These are phyloP conservation scores for Aspergillus niger DNA, from an alignment of 2,329 filamentous ascomycete genomes.

Conservation along the genomic window DNA sequence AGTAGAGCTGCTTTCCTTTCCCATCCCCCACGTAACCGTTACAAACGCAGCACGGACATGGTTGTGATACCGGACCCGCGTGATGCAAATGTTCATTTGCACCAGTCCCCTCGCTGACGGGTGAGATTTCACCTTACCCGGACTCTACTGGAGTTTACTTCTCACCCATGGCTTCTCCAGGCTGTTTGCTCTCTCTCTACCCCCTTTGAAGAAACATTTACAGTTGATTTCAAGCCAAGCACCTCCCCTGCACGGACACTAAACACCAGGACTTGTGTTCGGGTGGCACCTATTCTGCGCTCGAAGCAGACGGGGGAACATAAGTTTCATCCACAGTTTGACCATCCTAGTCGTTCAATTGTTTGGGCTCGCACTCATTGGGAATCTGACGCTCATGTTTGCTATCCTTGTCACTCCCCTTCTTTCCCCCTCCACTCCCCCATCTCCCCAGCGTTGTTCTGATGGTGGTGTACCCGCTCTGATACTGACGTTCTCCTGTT, in stretches of 20 bases:
- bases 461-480: conserved; percentile 14
- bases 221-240: conserved; percentile 30
- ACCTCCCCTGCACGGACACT: conserved; percentile 31
- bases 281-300: conserved; percentile 35
- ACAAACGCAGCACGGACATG: conserved; percentile 43
- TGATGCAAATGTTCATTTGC: conserved; percentile 38
- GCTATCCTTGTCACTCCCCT: conserved; percentile 50
- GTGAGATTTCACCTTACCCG: conserved; percentile 68
- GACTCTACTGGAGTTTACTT: conserved; percentile 49
- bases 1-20: conserved; percentile 58
- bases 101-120: conserved; percentile 49
- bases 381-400: conserved; percentile 45
- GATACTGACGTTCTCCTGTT: conserved; percentile 41
- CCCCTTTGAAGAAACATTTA: conserved; percentile 34
- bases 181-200: conserved; percentile 44
- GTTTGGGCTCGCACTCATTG: conserved; percentile 40
- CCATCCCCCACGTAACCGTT: conserved; percentile 58
- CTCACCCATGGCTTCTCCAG: conserved; percentile 55
- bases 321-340: conserved; percentile 29
- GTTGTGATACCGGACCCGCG: conserved; percentile 39
- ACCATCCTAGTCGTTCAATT: conserved; percentile 42
- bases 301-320: conserved; percentile 35
- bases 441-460: conserved; percentile 31
- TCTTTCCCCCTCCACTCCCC: conserved; percentile 28
- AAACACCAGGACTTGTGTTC: conserved; percentile 34